A percentile compares a stretch with the other conserved stretches of the same genome.
Evolutionary conservation across 768 basidiomycete genomes (phyloP).

Genomic region (Hericium erinaceus): DNA sequence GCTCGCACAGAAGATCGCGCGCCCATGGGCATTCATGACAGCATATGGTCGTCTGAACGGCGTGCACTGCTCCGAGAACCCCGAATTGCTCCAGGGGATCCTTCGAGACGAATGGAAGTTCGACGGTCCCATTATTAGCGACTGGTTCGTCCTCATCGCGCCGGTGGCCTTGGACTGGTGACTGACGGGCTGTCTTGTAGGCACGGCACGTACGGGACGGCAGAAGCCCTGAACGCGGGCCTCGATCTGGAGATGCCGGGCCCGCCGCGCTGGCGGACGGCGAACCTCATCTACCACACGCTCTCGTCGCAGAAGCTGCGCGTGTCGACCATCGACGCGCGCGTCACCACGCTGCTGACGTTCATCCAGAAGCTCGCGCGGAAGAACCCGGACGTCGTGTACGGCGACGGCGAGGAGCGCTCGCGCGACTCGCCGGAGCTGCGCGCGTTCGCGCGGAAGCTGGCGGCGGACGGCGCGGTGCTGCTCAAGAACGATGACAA

Average conservation of each 20-base stretch:
- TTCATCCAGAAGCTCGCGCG: conserved; percentile 51
- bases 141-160: conserved; percentile 26
- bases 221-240: conserved; percentile 35
- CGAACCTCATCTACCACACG: conserved; percentile 28
- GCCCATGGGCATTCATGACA: conserved; percentile 62
- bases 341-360: conserved; percentile 39
- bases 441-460: conserved; percentile 41
- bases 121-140: conserved; percentile 38
- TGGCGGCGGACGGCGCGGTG: conserved; percentile 57
- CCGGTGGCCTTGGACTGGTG: background rate
- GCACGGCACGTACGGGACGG: conserved; percentile 36
- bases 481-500: conserved; percentile 51
- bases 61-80: conserved; percentile 35
- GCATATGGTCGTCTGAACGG: conserved; percentile 41
- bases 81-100: conserved; percentile 30
- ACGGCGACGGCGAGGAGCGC: conserved; percentile 51
- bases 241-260: conserved; percentile 42
- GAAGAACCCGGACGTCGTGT: conserved; percentile 49
- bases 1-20: conserved; percentile 54
- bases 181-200: conserved; percentile 10
- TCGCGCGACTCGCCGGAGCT: conserved; percentile 44
- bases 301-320: conserved; percentile 43
- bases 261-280: conserved; percentile 31
- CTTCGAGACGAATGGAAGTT: conserved; percentile 42
- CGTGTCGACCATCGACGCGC: conserved; percentile 36